Percentiles rank a stretch among this genome's conserved stretches.
These are phyloP conservation scores for Huntiella moniliformis DNA, from an alignment of 2,329 filamentous ascomycete species.

Conservation along the genomic window DNA sequence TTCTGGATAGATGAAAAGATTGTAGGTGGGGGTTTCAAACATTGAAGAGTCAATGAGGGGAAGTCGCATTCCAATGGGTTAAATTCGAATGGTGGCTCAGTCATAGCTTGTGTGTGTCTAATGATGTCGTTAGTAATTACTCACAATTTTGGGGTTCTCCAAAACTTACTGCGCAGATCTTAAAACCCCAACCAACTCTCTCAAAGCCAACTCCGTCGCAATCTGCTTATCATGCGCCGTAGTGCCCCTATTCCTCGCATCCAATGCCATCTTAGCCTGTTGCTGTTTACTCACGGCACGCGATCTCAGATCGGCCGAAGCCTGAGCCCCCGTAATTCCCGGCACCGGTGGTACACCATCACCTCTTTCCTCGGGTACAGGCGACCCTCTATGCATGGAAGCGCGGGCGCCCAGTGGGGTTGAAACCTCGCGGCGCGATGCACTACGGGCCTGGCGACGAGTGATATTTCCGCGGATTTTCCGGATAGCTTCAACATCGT, in stretches of 20 bases:
- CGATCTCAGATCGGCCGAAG: slow-evolving; percentile 15
- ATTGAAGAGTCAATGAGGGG: slow-evolving; percentile 63
- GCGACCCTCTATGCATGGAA: slow-evolving; percentile 15
- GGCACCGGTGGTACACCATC: slow-evolving; percentile 18
- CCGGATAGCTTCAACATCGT: slow-evolving; percentile 76
- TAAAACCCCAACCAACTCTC: slow-evolving; percentile 65
- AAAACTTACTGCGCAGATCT: slow-evolving; percentile 60
- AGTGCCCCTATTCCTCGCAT: slow-evolving; percentile 41
- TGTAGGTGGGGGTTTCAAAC: slow-evolving; percentile 63
- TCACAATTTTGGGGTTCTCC: background rate
- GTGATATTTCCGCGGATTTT: slow-evolving; percentile 74
- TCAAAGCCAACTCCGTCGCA: slow-evolving; percentile 67
- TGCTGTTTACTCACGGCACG: slow-evolving; percentile 31
- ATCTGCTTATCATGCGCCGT: slow-evolving; percentile 63
- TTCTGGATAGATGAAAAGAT: slow-evolving; percentile 68
- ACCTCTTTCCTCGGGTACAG: slow-evolving; percentile 17
- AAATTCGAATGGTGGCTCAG: slow-evolving; percentile 49
- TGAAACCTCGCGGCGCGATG: slow-evolving; percentile 34
- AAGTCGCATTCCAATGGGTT: slow-evolving; percentile 75
- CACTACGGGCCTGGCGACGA: slow-evolving; percentile 51
- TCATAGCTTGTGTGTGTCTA: slow-evolving; percentile 8
- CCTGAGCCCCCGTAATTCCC: background rate
- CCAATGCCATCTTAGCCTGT: slow-evolving; percentile 41
- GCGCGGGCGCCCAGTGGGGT: slow-evolving; percentile 34
- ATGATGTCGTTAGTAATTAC: background rate